These are phyloP conservation scores for Collybia sp. DNA, from an alignment of 768 basidiomycete genomes.

Conservation along the genomic window DNA sequence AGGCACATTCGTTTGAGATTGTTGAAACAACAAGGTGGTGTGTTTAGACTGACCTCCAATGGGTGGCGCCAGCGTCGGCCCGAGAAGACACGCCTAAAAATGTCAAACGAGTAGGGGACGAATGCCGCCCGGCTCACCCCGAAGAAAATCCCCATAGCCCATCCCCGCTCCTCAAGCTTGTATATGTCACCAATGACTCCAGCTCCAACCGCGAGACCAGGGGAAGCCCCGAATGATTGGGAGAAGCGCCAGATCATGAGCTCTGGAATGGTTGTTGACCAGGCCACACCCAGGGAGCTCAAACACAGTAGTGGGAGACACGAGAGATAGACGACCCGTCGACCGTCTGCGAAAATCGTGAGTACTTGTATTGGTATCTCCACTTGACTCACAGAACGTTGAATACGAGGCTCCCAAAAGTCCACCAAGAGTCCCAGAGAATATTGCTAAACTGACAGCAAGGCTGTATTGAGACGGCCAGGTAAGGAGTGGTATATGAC, in stretches of 20 bases:
- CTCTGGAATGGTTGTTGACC: slow-evolving; percentile 32
- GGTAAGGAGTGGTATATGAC: slow-evolving; percentile 35
- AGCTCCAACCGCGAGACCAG: too few species aligned
- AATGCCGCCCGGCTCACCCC: slow-evolving; percentile 26
- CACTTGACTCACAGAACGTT: slow-evolving; percentile 1
- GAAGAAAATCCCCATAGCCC: slow-evolving; percentile 56
- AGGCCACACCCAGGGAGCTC: slow-evolving; percentile 57
- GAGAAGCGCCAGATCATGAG: slow-evolving; percentile 61
- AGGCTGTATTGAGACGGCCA: background rate
- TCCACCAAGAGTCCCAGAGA: background rate
- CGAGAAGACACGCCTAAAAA: slow-evolving; percentile 6
- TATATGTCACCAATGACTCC: too few species aligned
- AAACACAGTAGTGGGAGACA: slow-evolving; percentile 55
- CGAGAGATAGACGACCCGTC: slow-evolving; percentile 52
- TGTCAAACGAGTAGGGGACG: background rate
- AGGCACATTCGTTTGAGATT: slow-evolving; percentile 28
- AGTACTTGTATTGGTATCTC: background rate
- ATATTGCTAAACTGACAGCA: slow-evolving; percentile 2
- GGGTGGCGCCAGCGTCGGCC: slow-evolving; percentile 21
- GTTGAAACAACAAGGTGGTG: slow-evolving; percentile 21
- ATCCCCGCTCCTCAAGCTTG: slow-evolving; percentile 53
- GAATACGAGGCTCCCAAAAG: slow-evolving; percentile 3
- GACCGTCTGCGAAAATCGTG: slow-evolving; percentile 50
- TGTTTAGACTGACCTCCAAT: slow-evolving; percentile 28
- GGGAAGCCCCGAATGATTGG: slow-evolving; percentile 65